Percentiles rank a stretch among this genome's conserved stretches.
phyloP scores from a whole-genome alignment of 164 flowering plant genomes.

The Cinnamomum micranthum region DNA sequence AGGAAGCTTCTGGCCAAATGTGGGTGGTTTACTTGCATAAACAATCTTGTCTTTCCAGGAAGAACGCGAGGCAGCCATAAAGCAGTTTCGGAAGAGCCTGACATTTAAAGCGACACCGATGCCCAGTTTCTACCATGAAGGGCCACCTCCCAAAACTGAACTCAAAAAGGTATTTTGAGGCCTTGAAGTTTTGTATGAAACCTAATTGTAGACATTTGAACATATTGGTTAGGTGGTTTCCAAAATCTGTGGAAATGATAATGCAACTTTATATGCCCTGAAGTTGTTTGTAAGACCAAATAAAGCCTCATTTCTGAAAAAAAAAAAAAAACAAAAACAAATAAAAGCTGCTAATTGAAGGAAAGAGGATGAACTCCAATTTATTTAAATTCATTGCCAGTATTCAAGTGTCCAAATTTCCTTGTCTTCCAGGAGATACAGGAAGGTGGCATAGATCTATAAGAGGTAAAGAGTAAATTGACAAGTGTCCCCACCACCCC shows the following conservation, averaged over 20 bases:
- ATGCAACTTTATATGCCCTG: background rate
- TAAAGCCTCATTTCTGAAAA: background rate
- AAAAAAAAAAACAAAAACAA: background rate
- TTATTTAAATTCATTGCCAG: no score
- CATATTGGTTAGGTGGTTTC: background rate
- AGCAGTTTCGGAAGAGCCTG: slow-evolving; percentile 78
- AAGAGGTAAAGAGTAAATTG: no score
- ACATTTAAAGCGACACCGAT: slow-evolving; percentile 78
- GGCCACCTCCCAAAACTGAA: slow-evolving; percentile 83
- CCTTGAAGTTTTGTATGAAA: background rate
- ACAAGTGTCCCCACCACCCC: no score
- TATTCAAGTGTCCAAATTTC: no score
- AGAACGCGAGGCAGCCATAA: slow-evolving; percentile 82
- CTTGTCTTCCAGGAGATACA: no score
- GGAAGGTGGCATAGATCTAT: no score
- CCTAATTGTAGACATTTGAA: background rate
- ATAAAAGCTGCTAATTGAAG: background rate
- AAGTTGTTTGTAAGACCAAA: background rate
- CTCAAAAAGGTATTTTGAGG: slow-evolving; percentile 71
- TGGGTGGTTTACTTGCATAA: background rate
- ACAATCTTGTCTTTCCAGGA: slow-evolving; percentile 39
- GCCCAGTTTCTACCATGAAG: slow-evolving; percentile 88
- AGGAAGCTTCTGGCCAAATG: background rate
- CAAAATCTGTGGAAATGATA: background rate
- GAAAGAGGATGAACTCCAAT: no score